phyloP scores from a whole-genome alignment of 2,329 filamentous ascomycete genomes.

The Colletotrichum sp. region DNA sequence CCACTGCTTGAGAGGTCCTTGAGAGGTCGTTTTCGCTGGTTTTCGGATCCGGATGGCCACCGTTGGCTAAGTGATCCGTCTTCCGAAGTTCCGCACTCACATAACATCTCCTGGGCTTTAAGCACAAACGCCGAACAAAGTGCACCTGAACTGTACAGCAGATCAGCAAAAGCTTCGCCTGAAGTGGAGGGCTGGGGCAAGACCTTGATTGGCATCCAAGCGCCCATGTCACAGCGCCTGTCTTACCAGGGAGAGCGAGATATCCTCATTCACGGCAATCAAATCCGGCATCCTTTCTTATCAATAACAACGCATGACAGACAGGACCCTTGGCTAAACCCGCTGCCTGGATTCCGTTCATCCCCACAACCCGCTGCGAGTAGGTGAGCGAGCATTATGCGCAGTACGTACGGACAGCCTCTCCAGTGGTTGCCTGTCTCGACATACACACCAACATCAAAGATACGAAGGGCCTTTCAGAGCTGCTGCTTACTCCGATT shows the following conservation, averaged over 20 bases:
- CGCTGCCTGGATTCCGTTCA: not conserved
- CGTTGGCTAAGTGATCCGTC: not conserved
- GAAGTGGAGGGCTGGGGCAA: slow-evolving; percentile 8
- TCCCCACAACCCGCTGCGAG: slow-evolving; percentile 6
- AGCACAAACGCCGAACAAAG: not conserved
- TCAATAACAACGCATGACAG: not conserved
- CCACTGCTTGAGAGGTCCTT: not conserved
- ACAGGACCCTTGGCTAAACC: not conserved
- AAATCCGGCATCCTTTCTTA: not conserved
- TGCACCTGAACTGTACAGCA: not conserved
- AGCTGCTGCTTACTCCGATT: not conserved
- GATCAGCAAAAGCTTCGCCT: slow-evolving; percentile 17
- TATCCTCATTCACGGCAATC: not conserved
- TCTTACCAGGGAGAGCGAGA: not conserved
- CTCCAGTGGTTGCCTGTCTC: not conserved
- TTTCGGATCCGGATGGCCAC: not conserved
- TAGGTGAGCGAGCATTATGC: not conserved
- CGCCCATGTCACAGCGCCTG: not conserved
- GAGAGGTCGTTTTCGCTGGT: not conserved
- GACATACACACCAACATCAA: not conserved
- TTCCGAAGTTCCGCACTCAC: not conserved
- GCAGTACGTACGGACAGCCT: not conserved
- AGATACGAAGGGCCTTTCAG: not conserved
- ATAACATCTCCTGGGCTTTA: not conserved
- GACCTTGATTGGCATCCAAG: not conserved